phyloP scores from a whole-genome alignment of 2,329 filamentous ascomycete species.

The Hypoxylon sp. region DNA sequence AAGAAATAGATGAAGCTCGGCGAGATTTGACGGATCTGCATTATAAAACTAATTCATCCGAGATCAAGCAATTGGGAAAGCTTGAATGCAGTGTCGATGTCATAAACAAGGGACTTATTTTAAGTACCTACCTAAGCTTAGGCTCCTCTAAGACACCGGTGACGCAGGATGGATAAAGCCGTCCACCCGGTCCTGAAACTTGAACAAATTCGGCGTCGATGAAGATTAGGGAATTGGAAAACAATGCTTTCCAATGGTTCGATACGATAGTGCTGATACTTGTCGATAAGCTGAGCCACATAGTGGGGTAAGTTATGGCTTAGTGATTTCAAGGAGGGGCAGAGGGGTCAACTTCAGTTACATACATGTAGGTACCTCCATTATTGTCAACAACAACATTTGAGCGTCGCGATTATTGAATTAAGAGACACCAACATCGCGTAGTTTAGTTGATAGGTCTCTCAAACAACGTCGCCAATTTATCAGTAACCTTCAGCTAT shows the following conservation, averaged over 20 bases:
- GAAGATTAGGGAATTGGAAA: constrained; percentile 6
- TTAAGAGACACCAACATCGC: constrained; percentile 3
- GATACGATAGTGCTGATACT: neutral
- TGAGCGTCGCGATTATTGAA: neutral
- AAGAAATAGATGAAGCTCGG: constrained; percentile 20
- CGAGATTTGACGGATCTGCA: constrained; percentile 29
- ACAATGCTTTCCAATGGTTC: neutral
- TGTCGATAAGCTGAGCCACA: constrained; percentile 32
- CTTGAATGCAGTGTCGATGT: constrained; percentile 4
- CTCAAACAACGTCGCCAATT: neutral
- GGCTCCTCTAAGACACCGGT: constrained; percentile 24
- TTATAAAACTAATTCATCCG: constrained; percentile 30
- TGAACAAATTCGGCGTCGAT: constrained; percentile 17
- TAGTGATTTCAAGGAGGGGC: constrained; percentile 9
- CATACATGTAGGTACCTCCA: neutral
- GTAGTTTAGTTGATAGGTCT: neutral
- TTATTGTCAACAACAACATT: neutral
- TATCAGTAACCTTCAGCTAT: no score
- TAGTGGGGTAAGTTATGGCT: constrained; percentile 35
- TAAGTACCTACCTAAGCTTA: constrained; percentile 7
- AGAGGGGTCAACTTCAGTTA: constrained; percentile 11
- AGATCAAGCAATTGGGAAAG: constrained; percentile 27
- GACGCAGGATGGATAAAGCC: constrained; percentile 33
- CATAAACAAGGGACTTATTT: constrained; percentile 17
- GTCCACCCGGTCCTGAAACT: constrained; percentile 19